Evolutionary conservation across 1,284 basidiomycete genomes (phyloP), one percentile per base, ranked within the genome.

Genomic region (Cryptococcus floricola): DNA sequence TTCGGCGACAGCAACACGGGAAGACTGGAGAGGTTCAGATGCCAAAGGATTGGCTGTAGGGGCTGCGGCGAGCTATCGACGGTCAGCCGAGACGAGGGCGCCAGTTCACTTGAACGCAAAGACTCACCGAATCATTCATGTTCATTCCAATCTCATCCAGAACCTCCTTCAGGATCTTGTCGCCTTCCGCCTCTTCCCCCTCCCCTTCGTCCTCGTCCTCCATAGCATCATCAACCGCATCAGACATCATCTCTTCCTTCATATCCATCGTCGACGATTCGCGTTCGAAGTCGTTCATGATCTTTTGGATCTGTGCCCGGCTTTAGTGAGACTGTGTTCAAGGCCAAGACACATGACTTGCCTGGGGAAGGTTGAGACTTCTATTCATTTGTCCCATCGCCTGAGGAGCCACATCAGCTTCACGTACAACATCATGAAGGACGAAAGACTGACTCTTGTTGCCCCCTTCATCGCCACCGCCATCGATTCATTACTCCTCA

Each of bases 221-320:
- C 92, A 98, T 98, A 39, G 93, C 94, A 70, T 97, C 95, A 77
- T 98, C 96, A 9, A 98, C 89, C 1, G 94, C 89, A 60, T 98
- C 96, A 39, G 88, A 91, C 95, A 98, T 98, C 89, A 98, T 96
- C 76, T 97, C 95, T 78, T 98, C 96, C 78, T 98, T 98, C 96
- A 99, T 98, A 77, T 98, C 95, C 96, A 99, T 99, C 74, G 88
- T 90, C 10, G 89, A 86, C 62, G 88, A 95, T 78, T 99, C 96
- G 69, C 87, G 88, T 80, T 98, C 95, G 66, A 99, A 99, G 49
- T 99, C 95, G 66, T 87, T 89, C 88, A 98, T 93, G 72, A 98
- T 98, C 52, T 86, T 85, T 74, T 94, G 91, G 60, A 99, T 98
- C 65, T 86, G 84, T 25, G 13, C 16, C 14, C 4, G n/a, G 42